Evolutionary conservation across 139 green algal genomes (phyloP), one percentile per base, ranked within the genome.

Genomic region (Tetraselmis striata): DNA sequence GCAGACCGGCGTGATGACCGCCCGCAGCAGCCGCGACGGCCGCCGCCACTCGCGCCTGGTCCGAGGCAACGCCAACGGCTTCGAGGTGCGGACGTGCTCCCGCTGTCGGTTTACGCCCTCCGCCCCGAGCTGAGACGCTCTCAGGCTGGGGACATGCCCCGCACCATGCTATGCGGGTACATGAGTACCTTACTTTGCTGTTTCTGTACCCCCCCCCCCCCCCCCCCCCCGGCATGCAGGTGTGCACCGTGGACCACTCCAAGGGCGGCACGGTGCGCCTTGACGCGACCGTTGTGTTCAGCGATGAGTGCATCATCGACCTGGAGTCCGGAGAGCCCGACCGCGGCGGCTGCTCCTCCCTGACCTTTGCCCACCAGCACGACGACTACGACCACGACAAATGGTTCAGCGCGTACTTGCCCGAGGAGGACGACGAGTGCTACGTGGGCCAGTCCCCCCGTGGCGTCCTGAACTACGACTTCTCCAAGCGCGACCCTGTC

Each of bases 21-120:
- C 80, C 23, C 59, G 81, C 28, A 87, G 79, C 45, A 59, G 84
- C 32, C 83, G 83, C 31, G 85, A 89, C 67, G 85, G 85, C 29
- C 85, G 80, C 30, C 81, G 85, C 18, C 85, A 89, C 76, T 87
- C 83, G 75, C 85, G 85, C 78, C 22, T 89, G 11, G 28, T 89
- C 2, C 76, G 76, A 22, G 83, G 80, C 24, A 81, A 83, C 58
- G 30, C 29, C 29, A 27, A 85, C 29, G 85, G 85, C 75, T 89
- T 84, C 77, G 59, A 87, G 77, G 24, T 89, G 28, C 76, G 83
- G 79, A 67, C n/a, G n/a, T n/a, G n/a, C n/a, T n/a, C n/a, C n/a
- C n/a, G n/a, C n/a, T n/a, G n/a, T n/a, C n/a, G n/a, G n/a, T n/a
- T n/a, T n/a, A n/a, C n/a, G n/a, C n/a, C n/a, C n/a, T n/a, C n/a